Conservation (phyloP, 495 filamentous ascomycete species). For the Hamigera avellanea region DNA sequence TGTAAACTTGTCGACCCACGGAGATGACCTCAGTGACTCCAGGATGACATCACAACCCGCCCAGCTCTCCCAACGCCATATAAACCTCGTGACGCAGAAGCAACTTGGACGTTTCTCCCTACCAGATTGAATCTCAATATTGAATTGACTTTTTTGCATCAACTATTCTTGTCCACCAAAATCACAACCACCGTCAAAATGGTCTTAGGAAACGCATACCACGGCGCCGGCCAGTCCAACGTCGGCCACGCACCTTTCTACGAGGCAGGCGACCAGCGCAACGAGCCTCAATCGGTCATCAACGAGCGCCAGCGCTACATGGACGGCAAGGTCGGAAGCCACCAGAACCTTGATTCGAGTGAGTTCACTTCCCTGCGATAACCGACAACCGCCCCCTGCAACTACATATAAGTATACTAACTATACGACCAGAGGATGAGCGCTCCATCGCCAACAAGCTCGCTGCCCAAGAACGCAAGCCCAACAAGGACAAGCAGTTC, state of each 20-base stretch:
- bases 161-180: conserved; percentile 2
- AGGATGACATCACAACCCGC: conserved; percentile 23
- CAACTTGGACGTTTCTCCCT: not conserved
- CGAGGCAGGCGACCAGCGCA: conserved; percentile 63
- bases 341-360: conserved; percentile 65
- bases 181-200: conserved; percentile 9
- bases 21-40: conserved; percentile 25
- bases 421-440: conserved; percentile 55
- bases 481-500: conserved; percentile 22
- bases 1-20: no score
- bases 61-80: not conserved
- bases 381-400: no score
- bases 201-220: conserved; percentile 1
- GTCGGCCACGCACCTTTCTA: conserved; percentile 44
- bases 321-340: conserved; percentile 55
- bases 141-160: conserved; percentile 5
- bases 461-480: conserved; percentile 42
- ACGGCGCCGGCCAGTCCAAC: conserved; percentile 29
- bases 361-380: no score
- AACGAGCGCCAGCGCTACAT: conserved; percentile 45
- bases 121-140: not conserved
- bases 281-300: conserved; percentile 43
- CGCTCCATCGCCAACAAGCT: conserved; percentile 71
- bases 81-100: not conserved
- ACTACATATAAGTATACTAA: not conserved